Conservation (phyloP, 2,329 filamentous ascomycete genomes). For the Fusarium marasasianum region DNA sequence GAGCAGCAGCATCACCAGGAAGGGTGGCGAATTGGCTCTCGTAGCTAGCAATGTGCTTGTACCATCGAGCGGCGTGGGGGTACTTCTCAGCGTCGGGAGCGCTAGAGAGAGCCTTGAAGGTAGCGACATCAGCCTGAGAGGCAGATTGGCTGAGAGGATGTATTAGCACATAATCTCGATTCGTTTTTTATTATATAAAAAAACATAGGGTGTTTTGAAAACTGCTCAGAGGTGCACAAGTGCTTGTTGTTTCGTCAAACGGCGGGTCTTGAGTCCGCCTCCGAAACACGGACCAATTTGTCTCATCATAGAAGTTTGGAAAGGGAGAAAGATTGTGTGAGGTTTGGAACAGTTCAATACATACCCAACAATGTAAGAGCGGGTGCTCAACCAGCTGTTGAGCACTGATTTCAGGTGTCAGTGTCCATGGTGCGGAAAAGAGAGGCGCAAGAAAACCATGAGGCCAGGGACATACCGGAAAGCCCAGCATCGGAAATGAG, state of each 20-base stretch:
- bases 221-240: conserved; percentile 77
- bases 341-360: conserved; percentile 48
- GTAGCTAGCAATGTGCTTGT: conserved; percentile 96
- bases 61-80: conserved; percentile 96
- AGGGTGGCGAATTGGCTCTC: conserved; percentile 92
- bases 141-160: conserved; percentile 61
- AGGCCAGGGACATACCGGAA: conserved; percentile 49
- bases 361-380: conserved; percentile 86
- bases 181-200: not conserved
- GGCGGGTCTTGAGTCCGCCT: conserved; percentile 92
- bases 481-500: conserved; percentile 73
- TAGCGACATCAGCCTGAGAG: conserved; percentile 94
- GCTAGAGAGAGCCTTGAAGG: conserved; percentile 87
- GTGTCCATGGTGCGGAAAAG: conserved; percentile 44
- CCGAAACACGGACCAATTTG: conserved; percentile 95
- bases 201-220: conserved; percentile 26
- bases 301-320: conserved; percentile 69
- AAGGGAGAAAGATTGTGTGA: not conserved
- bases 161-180: conserved; percentile 31
- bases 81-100: conserved; percentile 85
- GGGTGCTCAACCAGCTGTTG: conserved; percentile 77
- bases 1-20: conserved; percentile 88
- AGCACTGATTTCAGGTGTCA: conserved; percentile 63
- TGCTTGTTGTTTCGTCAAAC: conserved; percentile 80
- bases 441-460: conserved; percentile 40